Evolutionary conservation across 768 basidiomycete species (phyloP).

Genomic region (Phlebiopsis flavidoalba): DNA sequence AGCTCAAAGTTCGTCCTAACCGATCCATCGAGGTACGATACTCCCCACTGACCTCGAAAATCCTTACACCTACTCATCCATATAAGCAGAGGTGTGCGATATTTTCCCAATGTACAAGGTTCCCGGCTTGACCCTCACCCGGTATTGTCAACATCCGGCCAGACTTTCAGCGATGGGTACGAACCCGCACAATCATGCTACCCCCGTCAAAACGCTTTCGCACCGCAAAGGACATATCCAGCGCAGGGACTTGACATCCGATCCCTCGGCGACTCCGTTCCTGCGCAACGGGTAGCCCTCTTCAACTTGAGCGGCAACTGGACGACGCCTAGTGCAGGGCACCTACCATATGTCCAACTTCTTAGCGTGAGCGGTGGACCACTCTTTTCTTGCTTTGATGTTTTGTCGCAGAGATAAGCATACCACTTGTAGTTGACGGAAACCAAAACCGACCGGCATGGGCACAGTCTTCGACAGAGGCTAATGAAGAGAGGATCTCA

Average conservation of each 20-base stretch:
- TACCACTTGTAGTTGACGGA: background rate
- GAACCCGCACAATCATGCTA: slow-evolving; percentile 5
- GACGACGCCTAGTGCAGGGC: background rate
- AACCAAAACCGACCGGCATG: slow-evolving; percentile 4
- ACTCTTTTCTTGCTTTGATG: too few species aligned
- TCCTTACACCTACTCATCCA: too few species aligned
- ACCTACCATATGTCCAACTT: slow-evolving; percentile 9
- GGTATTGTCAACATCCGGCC: background rate
- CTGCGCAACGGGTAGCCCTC: slow-evolving; percentile 18
- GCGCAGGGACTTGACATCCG: slow-evolving; percentile 10
- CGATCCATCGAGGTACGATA: too few species aligned
- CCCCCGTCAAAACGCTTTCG: slow-evolving; percentile 3
- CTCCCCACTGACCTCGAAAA: too few species aligned
- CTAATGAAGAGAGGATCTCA: slow-evolving; percentile 3
- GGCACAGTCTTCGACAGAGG: slow-evolving; percentile 2
- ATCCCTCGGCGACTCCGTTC: slow-evolving; percentile 19
- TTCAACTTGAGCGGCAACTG: slow-evolving; percentile 11
- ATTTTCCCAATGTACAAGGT: too few species aligned
- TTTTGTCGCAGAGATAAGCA: too few species aligned
- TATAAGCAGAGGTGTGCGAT: too few species aligned
- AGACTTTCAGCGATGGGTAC: background rate
- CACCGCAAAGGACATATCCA: background rate
- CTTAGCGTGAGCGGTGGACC: slow-evolving; percentile 5
- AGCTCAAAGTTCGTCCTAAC: too few species aligned
- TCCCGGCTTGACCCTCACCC: slow-evolving; percentile 8